phyloP scores from a whole-genome alignment of 2,329 filamentous ascomycete genomes.

The Aciculosporium take region DNA sequence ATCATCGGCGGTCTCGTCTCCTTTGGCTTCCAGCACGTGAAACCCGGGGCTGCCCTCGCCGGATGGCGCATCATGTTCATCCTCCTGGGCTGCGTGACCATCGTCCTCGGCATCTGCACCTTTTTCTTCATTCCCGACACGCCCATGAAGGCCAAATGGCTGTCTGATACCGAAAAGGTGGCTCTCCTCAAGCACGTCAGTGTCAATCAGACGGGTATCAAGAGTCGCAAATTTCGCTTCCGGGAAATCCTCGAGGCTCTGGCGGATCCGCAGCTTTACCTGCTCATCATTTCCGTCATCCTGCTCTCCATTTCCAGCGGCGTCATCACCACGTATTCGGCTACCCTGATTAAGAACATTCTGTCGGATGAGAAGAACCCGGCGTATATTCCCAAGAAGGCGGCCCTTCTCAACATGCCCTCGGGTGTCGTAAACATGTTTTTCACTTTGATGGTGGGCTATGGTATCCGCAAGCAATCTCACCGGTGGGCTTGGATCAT shows the following conservation, averaged over 20 bases:
- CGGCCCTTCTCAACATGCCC: constrained; percentile 41
- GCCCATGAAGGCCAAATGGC: constrained; percentile 31
- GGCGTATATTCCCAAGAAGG: constrained; percentile 19
- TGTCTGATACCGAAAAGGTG: constrained; percentile 34
- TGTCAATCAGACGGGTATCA: constrained; percentile 43
- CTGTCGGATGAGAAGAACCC: constrained; percentile 21
- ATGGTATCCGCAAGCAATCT: constrained; percentile 30
- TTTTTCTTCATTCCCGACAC: constrained; percentile 24
- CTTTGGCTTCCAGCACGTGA: constrained; percentile 41
- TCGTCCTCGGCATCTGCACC: constrained; percentile 18
- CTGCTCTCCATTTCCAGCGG: constrained; percentile 37
- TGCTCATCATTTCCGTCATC: constrained; percentile 33
- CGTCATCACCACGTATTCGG: constrained; percentile 39
- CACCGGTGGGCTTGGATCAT: constrained; percentile 37
- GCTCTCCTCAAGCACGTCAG: constrained; percentile 38
- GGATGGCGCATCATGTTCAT: constrained; percentile 61
- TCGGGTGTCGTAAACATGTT: constrained; percentile 38
- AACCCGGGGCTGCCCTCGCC: constrained; percentile 36
- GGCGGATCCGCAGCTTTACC: constrained; percentile 35
- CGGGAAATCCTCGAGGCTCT: constrained; percentile 39
- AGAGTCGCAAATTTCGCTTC: constrained; percentile 37
- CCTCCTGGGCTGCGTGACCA: constrained; percentile 41
- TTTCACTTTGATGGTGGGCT: constrained; percentile 34
- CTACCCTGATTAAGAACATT: constrained; percentile 35
- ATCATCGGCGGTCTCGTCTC: constrained; percentile 52